Percentiles rank a stretch among this genome's conserved stretches.
phyloP scores from a whole-genome alignment of 2,329 filamentous ascomycete species.

The Colletotrichum camelliae region DNA sequence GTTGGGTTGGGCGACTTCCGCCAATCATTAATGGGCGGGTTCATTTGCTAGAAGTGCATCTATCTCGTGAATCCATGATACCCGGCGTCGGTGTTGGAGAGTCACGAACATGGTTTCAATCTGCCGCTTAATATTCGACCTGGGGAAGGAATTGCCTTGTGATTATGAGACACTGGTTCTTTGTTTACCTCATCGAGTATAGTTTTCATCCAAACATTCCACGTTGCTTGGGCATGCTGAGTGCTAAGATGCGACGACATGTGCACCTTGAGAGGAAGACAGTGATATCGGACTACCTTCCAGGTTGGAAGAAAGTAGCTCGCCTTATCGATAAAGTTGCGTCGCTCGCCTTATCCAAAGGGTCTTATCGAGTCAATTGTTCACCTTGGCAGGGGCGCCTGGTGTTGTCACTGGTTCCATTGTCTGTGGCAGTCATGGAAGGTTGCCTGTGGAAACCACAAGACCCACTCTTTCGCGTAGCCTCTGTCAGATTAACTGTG shows the following conservation, averaged over 20 bases:
- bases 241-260: neutral
- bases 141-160: neutral
- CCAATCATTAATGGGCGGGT: neutral
- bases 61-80: slow-evolving; percentile 10
- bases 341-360: neutral
- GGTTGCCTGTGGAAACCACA: neutral
- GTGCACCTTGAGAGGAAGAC: neutral
- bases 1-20: neutral
- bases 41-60: neutral
- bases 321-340: neutral
- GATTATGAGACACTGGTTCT: neutral
- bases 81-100: slow-evolving; percentile 3
- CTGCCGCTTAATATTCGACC: neutral
- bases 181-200: neutral
- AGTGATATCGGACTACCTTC: neutral
- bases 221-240: neutral
- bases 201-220: neutral
- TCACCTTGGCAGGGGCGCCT: neutral
- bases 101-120: neutral
- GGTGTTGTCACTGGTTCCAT: neutral
- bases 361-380: neutral
- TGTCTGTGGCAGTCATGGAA: neutral
- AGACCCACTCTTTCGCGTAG: neutral
- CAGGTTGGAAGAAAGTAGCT: neutral
- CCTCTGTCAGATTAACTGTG: too few relatives aligned